Base-by-base conservation (phyloP, 1,284 basidiomycete species). In the Neolentinus lepideus region DNA sequence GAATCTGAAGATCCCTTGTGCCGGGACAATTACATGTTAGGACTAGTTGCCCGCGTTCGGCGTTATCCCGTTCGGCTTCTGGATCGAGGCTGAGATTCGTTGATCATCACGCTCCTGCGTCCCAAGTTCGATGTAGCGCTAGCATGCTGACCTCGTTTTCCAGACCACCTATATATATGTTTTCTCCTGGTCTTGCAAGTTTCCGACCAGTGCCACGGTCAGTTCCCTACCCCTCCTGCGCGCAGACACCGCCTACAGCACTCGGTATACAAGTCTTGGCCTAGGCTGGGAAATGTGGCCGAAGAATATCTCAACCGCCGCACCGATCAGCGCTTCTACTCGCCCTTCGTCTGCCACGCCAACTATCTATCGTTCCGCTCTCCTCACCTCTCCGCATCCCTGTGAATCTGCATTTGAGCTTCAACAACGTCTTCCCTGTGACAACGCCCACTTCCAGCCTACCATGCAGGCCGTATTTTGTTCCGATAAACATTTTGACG, bases 91-190 rank as follows among this genome's bases (percentile, higher is more conserved):
- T 25, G 22, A 50, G 47, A 50, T 10, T 50, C 47, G 47, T 14
- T 29, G 14, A 43, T 43, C 27, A 25, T 50, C 24, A 50, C 21
- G 22, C 47, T 50, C 10, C 24, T 47, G n/a, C 19, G 27, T 4
- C 12, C 27, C 27, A 25, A 50, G 22, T 50, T 50, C 47, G 47
- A 50, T 26, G 22, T 50, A 14, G 47, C 22, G 14, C 47, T 50
- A 43, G 19, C 47, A 50, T 29, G 22, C 47, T 50, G 47, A 50
- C 47, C 47, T 50, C 47, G 47, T 50, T 50, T 50, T 50, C 4
- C 38, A 50, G 24, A 25, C 4, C 9, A 25, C 16, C 27, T 25
- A 29, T 50, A 50, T 50, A 50, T 50, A 50, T 50, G 47, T 6
- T 29, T 25, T 24, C 11, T 43, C 38, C 38, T 43, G 19, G 8